A percentile compares a stretch with the other conserved stretches of the same genome.
Conservation (phyloP, 768 basidiomycete genomes). For the Tulasnella calospora region DNA sequence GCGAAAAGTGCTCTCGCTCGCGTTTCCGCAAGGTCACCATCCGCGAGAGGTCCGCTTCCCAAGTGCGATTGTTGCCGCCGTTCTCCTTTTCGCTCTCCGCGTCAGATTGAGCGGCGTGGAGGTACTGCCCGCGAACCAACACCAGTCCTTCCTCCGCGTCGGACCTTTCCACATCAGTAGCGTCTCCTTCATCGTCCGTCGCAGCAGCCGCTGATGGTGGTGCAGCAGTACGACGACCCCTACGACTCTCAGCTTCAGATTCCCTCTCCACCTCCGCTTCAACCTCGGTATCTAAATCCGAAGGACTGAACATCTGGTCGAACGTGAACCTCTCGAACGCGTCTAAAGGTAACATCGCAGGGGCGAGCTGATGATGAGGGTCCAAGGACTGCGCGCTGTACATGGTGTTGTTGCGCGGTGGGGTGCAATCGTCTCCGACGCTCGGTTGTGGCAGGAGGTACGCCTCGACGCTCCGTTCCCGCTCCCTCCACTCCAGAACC, state of each 20-base stretch:
- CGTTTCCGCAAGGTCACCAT: not conserved
- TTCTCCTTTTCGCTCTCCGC: too few species aligned
- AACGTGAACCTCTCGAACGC: slow-evolving; percentile 15
- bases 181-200: not conserved
- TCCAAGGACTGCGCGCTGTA: not conserved
- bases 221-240: not conserved
- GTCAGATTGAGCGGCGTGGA: not conserved
- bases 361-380: too few species aligned
- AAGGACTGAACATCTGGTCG: not conserved
- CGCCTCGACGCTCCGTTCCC: slow-evolving; percentile 6
- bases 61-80: not conserved
- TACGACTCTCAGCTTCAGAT: not conserved
- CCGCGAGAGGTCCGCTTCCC: slow-evolving; percentile 18
- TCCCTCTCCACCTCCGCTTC: not conserved
- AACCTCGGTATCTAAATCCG: not conserved
- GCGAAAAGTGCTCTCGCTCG: not conserved
- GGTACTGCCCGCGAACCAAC: not conserved
- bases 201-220: not conserved
- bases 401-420: not conserved
- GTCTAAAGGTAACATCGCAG: not conserved
- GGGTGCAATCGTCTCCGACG: not conserved
- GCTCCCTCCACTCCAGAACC: slow-evolving; percentile 12
- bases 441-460: not conserved
- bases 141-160: not conserved
- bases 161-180: not conserved